phyloP scores from a whole-genome alignment of 768 basidiomycete genomes.

The Neoboletus brunneissimus region DNA sequence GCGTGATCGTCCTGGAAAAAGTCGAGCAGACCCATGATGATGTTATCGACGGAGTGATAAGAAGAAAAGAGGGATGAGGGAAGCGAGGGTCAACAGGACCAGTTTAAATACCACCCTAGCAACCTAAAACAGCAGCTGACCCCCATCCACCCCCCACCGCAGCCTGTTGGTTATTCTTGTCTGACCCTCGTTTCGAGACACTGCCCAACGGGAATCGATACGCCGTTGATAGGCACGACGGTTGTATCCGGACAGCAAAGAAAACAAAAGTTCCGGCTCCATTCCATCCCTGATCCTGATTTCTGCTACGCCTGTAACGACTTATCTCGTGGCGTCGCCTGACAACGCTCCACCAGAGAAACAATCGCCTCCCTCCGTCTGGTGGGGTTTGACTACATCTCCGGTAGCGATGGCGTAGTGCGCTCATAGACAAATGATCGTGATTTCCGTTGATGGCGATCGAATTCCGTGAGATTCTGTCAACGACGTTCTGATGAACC shows the following conservation, averaged over 20 bases:
- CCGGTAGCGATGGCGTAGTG: background rate
- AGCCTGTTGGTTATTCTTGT: conserved; percentile 12
- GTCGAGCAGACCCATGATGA: conserved; percentile 12
- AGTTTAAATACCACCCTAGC: conserved; percentile 25
- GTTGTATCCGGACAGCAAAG: background rate
- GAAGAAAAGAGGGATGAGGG: background rate
- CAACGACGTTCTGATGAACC: background rate
- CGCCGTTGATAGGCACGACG: conserved; percentile 16
- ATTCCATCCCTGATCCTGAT: background rate
- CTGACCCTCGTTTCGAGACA: conserved; percentile 10
- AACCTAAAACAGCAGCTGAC: conserved; percentile 13
- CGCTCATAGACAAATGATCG: background rate
- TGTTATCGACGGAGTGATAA: background rate
- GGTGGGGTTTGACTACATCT: background rate
- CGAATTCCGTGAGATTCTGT: background rate
- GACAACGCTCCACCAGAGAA: background rate
- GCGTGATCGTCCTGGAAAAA: background rate
- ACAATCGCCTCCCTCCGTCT: background rate
- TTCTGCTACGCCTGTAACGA: background rate
- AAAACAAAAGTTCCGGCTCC: background rate
- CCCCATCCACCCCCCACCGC: background rate
- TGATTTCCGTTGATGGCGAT: background rate
- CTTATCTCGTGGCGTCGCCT: background rate
- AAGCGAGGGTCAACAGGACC: background rate
- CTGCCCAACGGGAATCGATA: conserved; percentile 16